Evolutionary conservation across 2,329 filamentous ascomycete species (phyloP).

Genomic region (Fusarium ambrosium): DNA sequence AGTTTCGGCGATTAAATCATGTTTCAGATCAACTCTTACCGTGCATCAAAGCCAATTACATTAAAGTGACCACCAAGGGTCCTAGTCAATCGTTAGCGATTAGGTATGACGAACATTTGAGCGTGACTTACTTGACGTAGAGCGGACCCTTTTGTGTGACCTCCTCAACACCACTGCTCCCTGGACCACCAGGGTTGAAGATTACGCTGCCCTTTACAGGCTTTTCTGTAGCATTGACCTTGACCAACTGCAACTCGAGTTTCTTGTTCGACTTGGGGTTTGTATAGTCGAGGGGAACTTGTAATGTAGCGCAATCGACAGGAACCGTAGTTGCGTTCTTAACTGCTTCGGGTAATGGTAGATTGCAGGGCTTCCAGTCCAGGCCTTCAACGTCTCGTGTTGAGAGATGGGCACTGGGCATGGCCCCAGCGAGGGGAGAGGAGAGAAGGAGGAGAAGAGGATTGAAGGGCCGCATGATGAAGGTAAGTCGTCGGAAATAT

Average conservation of each 20-base stretch:
- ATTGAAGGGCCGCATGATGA: background rate
- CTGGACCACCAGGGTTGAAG: constrained; percentile 56
- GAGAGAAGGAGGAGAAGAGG: background rate
- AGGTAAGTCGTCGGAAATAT: background rate
- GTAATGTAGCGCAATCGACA: constrained; percentile 51
- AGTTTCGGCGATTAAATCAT: background rate
- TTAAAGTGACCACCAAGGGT: constrained; percentile 23
- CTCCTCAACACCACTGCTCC: constrained; percentile 28
- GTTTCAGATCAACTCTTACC: constrained; percentile 1
- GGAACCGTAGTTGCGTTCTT: background rate
- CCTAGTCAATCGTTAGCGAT: constrained; percentile 5
- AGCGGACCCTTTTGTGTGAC: constrained; percentile 1
- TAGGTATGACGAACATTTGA: background rate
- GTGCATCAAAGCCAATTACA: constrained; percentile 29
- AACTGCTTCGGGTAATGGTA: background rate
- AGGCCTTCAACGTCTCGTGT: background rate
- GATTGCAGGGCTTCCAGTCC: constrained; percentile 8
- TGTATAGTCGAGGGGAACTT: constrained; percentile 57
- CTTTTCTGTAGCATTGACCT: constrained; percentile 46
- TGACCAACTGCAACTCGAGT: constrained; percentile 50
- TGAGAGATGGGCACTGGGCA: background rate
- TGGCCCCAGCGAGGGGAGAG: background rate
- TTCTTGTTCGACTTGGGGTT: constrained; percentile 42
- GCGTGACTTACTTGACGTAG: constrained; percentile 14
- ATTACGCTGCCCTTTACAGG: constrained; percentile 54